phyloP scores from a whole-genome alignment of 2,329 filamentous ascomycete genomes.

The Byssoonygena ceratinophila region DNA sequence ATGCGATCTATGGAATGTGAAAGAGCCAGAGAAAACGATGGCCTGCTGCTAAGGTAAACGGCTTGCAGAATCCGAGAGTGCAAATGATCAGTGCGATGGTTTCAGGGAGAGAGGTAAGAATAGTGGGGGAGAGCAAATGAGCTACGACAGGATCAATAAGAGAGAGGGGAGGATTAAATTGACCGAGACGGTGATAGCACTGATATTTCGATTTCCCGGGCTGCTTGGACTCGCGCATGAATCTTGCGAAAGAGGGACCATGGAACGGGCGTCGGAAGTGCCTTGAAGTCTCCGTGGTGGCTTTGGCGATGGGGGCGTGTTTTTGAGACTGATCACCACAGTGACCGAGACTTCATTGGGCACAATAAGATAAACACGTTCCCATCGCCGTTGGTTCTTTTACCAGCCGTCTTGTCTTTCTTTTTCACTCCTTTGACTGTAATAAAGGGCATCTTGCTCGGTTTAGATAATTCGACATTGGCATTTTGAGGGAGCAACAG shows the following conservation, averaged over 20 bases:
- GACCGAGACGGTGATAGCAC: neutral
- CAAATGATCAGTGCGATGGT: neutral
- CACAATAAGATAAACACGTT: neutral
- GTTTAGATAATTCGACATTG: neutral
- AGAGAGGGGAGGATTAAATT: neutral
- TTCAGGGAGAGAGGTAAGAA: neutral
- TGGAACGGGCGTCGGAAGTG: neutral
- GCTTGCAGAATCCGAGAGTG: neutral
- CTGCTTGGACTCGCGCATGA: neutral
- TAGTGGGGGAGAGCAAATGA: neutral
- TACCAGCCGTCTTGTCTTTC: too few relatives aligned
- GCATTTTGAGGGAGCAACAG: neutral
- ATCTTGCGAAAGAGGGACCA: neutral
- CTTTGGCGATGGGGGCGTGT: neutral
- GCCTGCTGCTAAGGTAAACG: neutral
- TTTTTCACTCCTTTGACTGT: too few relatives aligned
- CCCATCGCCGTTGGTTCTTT: too few relatives aligned
- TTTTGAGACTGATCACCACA: conserved; percentile 6
- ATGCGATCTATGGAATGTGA: neutral
- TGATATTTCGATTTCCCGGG: neutral
- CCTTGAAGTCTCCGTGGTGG: neutral
- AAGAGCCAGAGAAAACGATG: neutral
- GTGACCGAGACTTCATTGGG: conserved; percentile 10
- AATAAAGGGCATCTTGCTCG: neutral
- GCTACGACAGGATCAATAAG: neutral